Percentiles rank a stretch among this genome's conserved stretches.
Evolutionary conservation across 208 protist species (phyloP).

Genomic region (Trypanosoma mega): DNA sequence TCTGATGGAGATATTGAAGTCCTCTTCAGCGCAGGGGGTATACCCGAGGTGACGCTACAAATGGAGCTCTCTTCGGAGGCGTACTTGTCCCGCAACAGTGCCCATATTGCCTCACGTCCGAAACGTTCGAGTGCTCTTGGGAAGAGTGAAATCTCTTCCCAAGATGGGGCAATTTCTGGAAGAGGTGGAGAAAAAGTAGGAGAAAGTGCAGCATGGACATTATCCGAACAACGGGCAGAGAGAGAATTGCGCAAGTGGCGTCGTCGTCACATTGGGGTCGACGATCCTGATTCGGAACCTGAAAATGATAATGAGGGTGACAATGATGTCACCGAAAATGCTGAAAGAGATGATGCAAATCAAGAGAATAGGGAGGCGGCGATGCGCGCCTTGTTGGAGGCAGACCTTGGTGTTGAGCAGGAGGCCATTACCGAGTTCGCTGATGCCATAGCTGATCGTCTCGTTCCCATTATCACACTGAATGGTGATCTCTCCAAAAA

Average conservation of each 20-base stretch:
- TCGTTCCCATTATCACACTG: slow-evolving; percentile 48
- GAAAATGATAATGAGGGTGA: slow-evolving; percentile 10
- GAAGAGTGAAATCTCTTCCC: too few species aligned
- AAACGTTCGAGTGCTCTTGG: too few species aligned
- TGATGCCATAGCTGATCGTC: slow-evolving; percentile 51
- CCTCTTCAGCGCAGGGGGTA: slow-evolving; percentile 57
- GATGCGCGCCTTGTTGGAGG: slow-evolving; percentile 8
- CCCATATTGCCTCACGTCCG: too few species aligned
- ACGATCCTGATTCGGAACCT: slow-evolving; percentile 52
- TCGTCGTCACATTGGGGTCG: slow-evolving; percentile 83
- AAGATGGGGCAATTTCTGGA: too few species aligned
- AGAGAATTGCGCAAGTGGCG: slow-evolving; percentile 74
- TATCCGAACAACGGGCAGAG: slow-evolving; percentile 39
- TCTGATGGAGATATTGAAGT: slow-evolving; percentile 76
- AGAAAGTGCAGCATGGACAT: slow-evolving; percentile 18
- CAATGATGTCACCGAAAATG: slow-evolving; percentile 8
- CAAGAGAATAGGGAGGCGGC: too few species aligned
- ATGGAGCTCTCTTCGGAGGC: slow-evolving; percentile 57
- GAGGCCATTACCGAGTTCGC: slow-evolving; percentile 78
- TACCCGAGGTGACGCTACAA: slow-evolving; percentile 76
- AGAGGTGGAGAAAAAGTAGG: slow-evolving; percentile 7
- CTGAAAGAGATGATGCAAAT: too few species aligned
- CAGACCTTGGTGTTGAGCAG: slow-evolving; percentile 30
- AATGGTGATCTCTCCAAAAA: slow-evolving; percentile 56
- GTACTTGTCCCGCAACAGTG: slow-evolving; percentile 33